Conservation (phyloP, 768 basidiomycete species). For the Hypholoma fasciculare region DNA sequence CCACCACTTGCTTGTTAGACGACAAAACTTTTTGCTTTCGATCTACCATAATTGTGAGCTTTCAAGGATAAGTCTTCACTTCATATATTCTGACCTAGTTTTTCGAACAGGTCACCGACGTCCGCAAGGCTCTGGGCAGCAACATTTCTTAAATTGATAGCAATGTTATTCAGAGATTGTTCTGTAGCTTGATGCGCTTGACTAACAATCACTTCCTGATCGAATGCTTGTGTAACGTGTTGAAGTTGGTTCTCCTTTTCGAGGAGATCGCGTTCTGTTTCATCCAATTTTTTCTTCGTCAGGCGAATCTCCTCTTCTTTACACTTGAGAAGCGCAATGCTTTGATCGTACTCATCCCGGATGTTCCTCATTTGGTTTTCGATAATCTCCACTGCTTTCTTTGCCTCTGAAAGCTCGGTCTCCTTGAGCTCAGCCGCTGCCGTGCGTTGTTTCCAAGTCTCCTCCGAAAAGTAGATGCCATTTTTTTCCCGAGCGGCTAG, state of each 20-base stretch:
- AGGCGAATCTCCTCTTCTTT: constrained; percentile 75
- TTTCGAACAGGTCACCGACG: constrained; percentile 71
- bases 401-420: constrained; percentile 81
- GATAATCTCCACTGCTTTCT: constrained; percentile 79
- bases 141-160: constrained; percentile 62
- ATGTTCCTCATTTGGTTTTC: constrained; percentile 79
- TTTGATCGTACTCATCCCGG: constrained; percentile 90
- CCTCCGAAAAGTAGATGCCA: constrained; percentile 91
- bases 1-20: constrained; percentile 66
- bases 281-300: constrained; percentile 55
- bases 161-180: constrained; percentile 66
- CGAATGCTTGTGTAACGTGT: constrained; percentile 56
- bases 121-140: constrained; percentile 72
- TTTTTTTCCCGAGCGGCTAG: constrained; percentile 94
- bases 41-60: constrained; percentile 41
- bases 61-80: neutral
- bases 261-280: constrained; percentile 51
- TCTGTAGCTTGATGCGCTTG: constrained; percentile 81
- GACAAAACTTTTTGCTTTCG: constrained; percentile 67
- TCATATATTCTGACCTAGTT: constrained; percentile 62
- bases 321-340: constrained; percentile 72
- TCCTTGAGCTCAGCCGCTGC: constrained; percentile 74
- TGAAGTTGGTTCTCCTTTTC: constrained; percentile 59
- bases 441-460: constrained; percentile 84
- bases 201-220: constrained; percentile 79